Evolutionary conservation across 768 basidiomycete species (phyloP).

Genomic region (Clavaria fumosa): DNA sequence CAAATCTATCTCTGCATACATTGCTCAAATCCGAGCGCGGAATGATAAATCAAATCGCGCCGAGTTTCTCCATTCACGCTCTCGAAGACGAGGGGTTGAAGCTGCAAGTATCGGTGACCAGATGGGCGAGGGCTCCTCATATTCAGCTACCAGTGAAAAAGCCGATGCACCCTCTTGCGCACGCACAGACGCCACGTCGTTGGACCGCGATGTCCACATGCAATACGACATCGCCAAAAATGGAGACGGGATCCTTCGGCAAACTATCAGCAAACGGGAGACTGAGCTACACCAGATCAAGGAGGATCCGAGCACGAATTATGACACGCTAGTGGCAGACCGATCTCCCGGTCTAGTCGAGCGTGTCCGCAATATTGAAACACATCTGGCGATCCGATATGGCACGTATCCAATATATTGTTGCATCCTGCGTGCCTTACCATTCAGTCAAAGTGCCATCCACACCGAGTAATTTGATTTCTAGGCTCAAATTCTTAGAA

Average conservation of each 20-base stretch:
- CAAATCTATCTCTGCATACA: slow-evolving; percentile 54
- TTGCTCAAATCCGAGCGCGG: slow-evolving; percentile 53
- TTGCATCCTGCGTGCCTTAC: slow-evolving; percentile 2
- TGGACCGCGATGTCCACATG: slow-evolving; percentile 67
- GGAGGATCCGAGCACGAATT: slow-evolving; percentile 6
- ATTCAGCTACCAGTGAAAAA: neutral
- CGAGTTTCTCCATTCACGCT: slow-evolving; percentile 51
- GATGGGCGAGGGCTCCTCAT: neutral
- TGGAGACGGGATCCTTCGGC: slow-evolving; percentile 56
- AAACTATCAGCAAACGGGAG: slow-evolving; percentile 24
- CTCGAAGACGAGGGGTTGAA: slow-evolving; percentile 36
- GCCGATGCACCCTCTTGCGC: slow-evolving; percentile 40
- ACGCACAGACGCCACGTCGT: slow-evolving; percentile 51
- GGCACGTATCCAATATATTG: slow-evolving; percentile 26
- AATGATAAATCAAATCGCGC: slow-evolving; percentile 65
- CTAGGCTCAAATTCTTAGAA: slow-evolving; percentile 55
- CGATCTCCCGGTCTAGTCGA: slow-evolving; percentile 47
- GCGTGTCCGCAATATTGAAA: slow-evolving; percentile 50
- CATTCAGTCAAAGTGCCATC: slow-evolving; percentile 39
- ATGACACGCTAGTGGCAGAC: slow-evolving; percentile 21
- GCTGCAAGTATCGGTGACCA: slow-evolving; percentile 11
- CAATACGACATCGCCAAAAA: slow-evolving; percentile 83
- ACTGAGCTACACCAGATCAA: slow-evolving; percentile 9
- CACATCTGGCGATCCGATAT: slow-evolving; percentile 58
- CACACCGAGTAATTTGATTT: slow-evolving; percentile 45